phyloP scores from a whole-genome alignment of 2,329 filamentous ascomycete genomes.

The Penicillium verrucosum region DNA sequence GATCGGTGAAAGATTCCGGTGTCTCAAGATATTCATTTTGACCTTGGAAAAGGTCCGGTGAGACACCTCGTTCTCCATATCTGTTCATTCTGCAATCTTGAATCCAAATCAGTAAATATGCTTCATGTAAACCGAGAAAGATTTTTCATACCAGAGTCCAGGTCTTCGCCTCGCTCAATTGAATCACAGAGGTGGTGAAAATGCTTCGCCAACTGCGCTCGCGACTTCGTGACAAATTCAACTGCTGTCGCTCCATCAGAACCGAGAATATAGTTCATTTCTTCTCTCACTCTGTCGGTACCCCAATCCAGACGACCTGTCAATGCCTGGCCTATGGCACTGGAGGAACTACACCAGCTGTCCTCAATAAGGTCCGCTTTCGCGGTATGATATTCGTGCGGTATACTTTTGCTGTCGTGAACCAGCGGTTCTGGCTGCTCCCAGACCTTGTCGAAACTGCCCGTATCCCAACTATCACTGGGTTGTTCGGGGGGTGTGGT shows the following conservation, averaged over 20 bases:
- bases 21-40: not conserved
- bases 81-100: not conserved
- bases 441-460: no score
- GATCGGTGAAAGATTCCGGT: not conserved
- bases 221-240: not conserved
- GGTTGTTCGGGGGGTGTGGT: not conserved
- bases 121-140: not conserved
- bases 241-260: not conserved
- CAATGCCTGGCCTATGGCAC: not conserved
- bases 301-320: not conserved
- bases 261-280: not conserved
- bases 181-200: not conserved
- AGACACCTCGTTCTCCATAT: not conserved
- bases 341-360: not conserved
- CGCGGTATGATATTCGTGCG: no score
- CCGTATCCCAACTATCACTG: no score
- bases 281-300: not conserved
- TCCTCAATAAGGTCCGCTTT: not conserved
- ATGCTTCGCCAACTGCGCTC: not conserved
- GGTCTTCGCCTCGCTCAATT: not conserved
- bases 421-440: not conserved
- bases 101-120: not conserved
- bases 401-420: not conserved
- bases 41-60: not conserved
- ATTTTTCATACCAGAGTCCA: not conserved